These are phyloP conservation scores for Pythium dissotocum DNA, from an alignment of 352 stramenopile species.

Conservation along the genomic window DNA sequence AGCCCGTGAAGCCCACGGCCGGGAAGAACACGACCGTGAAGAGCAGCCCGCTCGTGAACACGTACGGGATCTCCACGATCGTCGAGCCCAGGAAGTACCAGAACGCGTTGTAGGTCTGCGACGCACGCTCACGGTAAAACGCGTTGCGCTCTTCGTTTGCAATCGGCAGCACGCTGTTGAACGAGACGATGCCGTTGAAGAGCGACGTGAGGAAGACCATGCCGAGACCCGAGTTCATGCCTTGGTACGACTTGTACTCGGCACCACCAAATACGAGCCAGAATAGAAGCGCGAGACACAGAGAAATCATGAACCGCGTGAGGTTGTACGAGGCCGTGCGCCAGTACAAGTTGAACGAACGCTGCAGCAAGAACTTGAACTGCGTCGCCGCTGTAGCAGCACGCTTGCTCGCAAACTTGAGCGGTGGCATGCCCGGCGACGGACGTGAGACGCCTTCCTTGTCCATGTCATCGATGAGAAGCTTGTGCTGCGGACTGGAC, in stretches of 20 bases:
- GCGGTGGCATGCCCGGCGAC: background rate
- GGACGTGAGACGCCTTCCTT: slow-evolving; percentile 13
- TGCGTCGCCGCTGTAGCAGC: slow-evolving; percentile 13
- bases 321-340: slow-evolving; percentile 67
- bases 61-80: slow-evolving; percentile 73
- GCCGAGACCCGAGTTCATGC: slow-evolving; percentile 56
- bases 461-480: slow-evolving; percentile 6
- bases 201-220: slow-evolving; percentile 86
- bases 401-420: slow-evolving; percentile 26
- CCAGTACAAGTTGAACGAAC: slow-evolving; percentile 30
- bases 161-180: slow-evolving; percentile 70
- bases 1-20: slow-evolving; percentile 44
- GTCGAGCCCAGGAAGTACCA: slow-evolving; percentile 58
- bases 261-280: slow-evolving; percentile 48
- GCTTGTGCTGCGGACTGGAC: background rate
- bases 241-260: slow-evolving; percentile 49
- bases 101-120: slow-evolving; percentile 73
- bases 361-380: slow-evolving; percentile 26
- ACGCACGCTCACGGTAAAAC: slow-evolving; percentile 86
- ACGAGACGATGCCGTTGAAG: slow-evolving; percentile 77
- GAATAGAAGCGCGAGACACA: slow-evolving; percentile 64
- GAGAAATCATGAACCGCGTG: slow-evolving; percentile 62
- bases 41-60: slow-evolving; percentile 35
- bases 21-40: slow-evolving; percentile 80
- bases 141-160: slow-evolving; percentile 70